Base-by-base conservation (phyloP, 805 yeast species). In the Kluyveromyces wickerhamii region DNA sequence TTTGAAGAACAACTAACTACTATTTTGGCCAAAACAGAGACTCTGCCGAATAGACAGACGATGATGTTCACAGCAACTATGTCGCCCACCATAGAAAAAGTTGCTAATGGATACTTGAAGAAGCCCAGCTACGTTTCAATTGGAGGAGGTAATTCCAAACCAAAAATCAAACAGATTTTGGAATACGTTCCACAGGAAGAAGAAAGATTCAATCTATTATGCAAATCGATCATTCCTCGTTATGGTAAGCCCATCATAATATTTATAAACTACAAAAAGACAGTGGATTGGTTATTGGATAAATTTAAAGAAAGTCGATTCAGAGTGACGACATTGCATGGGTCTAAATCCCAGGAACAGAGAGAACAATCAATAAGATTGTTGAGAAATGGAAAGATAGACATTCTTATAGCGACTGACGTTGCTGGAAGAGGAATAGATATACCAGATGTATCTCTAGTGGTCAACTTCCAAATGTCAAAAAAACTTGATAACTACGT, bases 381-480 rank as follows among this genome's bases (percentile, higher is more conserved):
- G 21, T 67, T 89, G 41, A 67, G 78, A 29, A 43, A 59, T 5
- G 78, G 81, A 2, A 58, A 62, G 16, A 71, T 70, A 0, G 78
- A 76, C 34, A 65, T 84, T 5, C 60, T 89, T 27, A 77, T 89
- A 12, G 97, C 96, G 3, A 92, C 97, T 0, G 96, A 89, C 55
- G 86, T 89, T 16, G 96, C 96, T 0, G 94, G 95, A 3, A 73
- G 98, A 62, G 98, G 98, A 54, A 74, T 89, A 29, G 97, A 92
- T 57, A 77, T 89, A n/a, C 79, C 86, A 1, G 71, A 83, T 45
- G 94, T 89, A 6, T 74, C 92, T 0, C 55, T 88, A 22, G 97
- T 89, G 7, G 57, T 92, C 14, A 92, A 89, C 55, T 88, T 71
- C 51, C 95, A 89, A 47, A 79, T 88, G 88, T 63, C 87, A 7